Percentiles rank a stretch among this genome's conserved stretches.
phyloP scores from a whole-genome alignment of 2,329 filamentous ascomycete genomes.

The Amauroascus niger region DNA sequence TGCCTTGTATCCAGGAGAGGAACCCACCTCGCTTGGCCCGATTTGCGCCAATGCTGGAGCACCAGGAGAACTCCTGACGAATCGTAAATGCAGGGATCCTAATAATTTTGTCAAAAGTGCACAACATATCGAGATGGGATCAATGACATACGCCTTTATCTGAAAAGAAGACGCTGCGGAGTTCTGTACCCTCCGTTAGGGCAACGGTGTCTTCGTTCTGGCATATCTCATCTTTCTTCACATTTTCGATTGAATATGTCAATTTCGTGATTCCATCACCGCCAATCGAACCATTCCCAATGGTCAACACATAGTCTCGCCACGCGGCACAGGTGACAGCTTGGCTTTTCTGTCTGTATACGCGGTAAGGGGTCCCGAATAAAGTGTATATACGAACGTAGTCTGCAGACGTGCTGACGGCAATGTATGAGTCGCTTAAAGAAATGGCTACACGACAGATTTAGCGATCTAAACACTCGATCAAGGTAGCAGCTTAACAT shows the following conservation, averaged over 20 bases:
- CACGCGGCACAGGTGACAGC: slow-evolving; percentile 89
- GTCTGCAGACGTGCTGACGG: slow-evolving; percentile 73
- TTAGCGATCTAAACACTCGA: slow-evolving; percentile 9
- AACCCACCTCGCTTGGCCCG: slow-evolving; percentile 79
- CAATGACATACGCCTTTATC: slow-evolving; percentile 58
- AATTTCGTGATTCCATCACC: slow-evolving; percentile 68
- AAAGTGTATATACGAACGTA: slow-evolving; percentile 90
- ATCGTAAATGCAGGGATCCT: slow-evolving; percentile 96
- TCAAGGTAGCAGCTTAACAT: neutral
- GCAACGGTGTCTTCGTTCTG: slow-evolving; percentile 91
- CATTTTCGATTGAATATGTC: slow-evolving; percentile 85
- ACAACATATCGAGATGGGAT: neutral
- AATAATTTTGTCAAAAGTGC: slow-evolving; percentile 14
- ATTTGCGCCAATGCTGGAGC: slow-evolving; percentile 79
- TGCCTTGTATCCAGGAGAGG: slow-evolving; percentile 83
- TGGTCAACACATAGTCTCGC: slow-evolving; percentile 90
- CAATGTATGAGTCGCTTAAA: slow-evolving; percentile 80
- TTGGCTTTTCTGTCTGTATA: slow-evolving; percentile 88
- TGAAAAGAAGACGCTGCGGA: slow-evolving; percentile 84
- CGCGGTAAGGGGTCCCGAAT: slow-evolving; percentile 77
- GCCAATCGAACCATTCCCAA: slow-evolving; percentile 82
- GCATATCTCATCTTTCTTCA: slow-evolving; percentile 86
- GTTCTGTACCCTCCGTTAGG: slow-evolving; percentile 59
- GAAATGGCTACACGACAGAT: slow-evolving; percentile 55
- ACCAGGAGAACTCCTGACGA: slow-evolving; percentile 80